These are phyloP conservation scores for Debaryomyces psychrophilus DNA, from an alignment of 1,139 yeast genomes.

Conservation along the genomic window DNA sequence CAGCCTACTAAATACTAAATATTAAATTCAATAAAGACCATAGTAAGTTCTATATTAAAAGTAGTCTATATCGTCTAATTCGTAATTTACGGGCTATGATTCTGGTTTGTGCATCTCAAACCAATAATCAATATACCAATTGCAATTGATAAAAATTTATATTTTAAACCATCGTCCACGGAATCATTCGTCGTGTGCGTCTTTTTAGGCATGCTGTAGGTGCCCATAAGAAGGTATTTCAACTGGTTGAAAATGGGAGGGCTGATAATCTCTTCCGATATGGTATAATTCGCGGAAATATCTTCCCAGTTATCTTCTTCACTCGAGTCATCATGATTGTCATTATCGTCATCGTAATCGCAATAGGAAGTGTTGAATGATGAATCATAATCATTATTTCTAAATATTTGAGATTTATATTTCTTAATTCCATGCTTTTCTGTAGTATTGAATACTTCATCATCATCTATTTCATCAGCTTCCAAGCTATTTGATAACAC, in stretches of 20 bases:
- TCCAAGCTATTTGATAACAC: constrained; percentile 36
- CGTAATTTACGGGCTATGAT: constrained; percentile 8
- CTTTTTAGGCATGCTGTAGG: constrained; percentile 23
- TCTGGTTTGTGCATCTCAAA: constrained; percentile 38
- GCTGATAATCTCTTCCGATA: constrained; percentile 21
- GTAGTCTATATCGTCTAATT: constrained; percentile 9
- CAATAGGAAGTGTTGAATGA: constrained; percentile 19
- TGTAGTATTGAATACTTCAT: constrained; percentile 10
- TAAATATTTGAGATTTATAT: constrained; percentile 42
- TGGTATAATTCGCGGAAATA: constrained; percentile 12
- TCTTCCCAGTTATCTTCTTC: constrained; percentile 21
- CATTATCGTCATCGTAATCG: constrained; percentile 20
- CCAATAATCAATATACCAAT: constrained; percentile 49
- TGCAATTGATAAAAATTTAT: constrained; percentile 48
- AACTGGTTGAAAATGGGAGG: constrained; percentile 34
- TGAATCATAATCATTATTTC: constrained; percentile 17
- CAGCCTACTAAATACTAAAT: not conserved
- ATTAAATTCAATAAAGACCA: not conserved
- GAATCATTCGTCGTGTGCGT: constrained; percentile 25
- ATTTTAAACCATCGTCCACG: constrained; percentile 47
- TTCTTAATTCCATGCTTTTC: constrained; percentile 30
- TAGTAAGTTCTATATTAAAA: constrained; percentile 2
- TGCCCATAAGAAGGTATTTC: constrained; percentile 37
- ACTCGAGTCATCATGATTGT: constrained; percentile 14
- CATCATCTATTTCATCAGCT: constrained; percentile 25